Conservation (phyloP, 306 rosid genomes). For the Sindora glabra region DNA sequence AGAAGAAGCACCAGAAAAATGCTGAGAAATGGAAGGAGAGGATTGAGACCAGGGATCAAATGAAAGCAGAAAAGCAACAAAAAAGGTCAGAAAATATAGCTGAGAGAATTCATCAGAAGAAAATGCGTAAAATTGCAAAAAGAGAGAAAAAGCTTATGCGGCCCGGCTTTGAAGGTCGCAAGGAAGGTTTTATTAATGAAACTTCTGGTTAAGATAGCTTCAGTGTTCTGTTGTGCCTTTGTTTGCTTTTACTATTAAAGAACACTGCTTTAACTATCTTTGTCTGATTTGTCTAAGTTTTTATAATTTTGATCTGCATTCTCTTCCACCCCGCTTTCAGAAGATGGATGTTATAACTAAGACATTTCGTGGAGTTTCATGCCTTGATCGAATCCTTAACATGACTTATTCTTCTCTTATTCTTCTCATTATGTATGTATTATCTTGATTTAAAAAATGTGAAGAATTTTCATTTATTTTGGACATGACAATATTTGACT, state of each 20-base stretch:
- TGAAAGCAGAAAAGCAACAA: conserved; percentile 66
- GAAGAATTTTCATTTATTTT: neutral
- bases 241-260: neutral
- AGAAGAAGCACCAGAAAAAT: conserved; percentile 66
- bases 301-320: no score
- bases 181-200: conserved; percentile 59
- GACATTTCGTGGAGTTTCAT: neutral
- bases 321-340: no score
- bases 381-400: no score
- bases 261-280: neutral
- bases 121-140: conserved; percentile 57
- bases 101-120: conserved; percentile 57
- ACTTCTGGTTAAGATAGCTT: conserved; percentile 6
- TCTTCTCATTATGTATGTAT: no score
- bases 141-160: conserved; percentile 88
- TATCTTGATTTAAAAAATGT: neutral
- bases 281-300: no score
- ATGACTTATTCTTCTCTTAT: no score
- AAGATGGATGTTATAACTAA: no score
- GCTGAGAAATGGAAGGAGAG: conserved; percentile 75
- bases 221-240: neutral
- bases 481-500: neutral
- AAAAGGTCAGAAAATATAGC: conserved; percentile 70
- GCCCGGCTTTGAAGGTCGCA: conserved; percentile 88
- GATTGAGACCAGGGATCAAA: conserved; percentile 46